Base-by-base conservation (phyloP, 768 basidiomycete genomes). In the Boletus reticulatus region DNA sequence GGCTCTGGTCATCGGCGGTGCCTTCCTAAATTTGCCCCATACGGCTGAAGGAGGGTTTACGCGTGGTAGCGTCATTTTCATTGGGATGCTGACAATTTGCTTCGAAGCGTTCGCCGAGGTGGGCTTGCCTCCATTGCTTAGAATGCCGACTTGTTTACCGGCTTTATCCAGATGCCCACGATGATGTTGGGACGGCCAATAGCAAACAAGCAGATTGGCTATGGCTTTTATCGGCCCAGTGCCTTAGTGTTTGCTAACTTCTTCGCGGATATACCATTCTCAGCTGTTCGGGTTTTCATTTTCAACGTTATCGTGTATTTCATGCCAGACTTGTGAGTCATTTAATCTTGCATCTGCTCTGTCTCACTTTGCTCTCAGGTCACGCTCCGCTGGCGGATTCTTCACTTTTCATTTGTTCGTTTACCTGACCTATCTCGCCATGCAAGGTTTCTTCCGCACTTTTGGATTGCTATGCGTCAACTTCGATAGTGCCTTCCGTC, bases 361-460 rank as follows among this genome's bases (percentile, higher is more conserved):
- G 27, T 31, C 59, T 66, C 24, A 62, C 17, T 20, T 27, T 27
- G 3, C 27, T 55, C 43, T 37, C 16, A 69, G 68, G 36, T 60
- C 69, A 16, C 75, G 75, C 8, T 68, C 71, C 6, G 73, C 73
- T 4, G 74, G 66, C 17, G 76, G 64, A 17, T 82, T 79, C 71
- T 82, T 78, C 67, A 77, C 86, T 17, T 84, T 80, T 75, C 84
- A 86, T 66, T 70, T 94, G 20, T 78, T 88, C 70, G 78, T 78
- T 48, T 88, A 87, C 57, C 19, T 82, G 24, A 80, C 83, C 2
- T 90, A 81, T 68, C 74, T 92, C 49, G 69, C 83, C 22, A 87
- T 94, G 84, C 88, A 90, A 71, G 88, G 84, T 0, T 90, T 94
- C 77, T 96, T 94, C 83, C 76, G 91, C 39, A 84, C 84, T 0